Evolutionary conservation across 73 alveolate genomes (phyloP).

Genomic region (Tetrahymena elliotti): DNA sequence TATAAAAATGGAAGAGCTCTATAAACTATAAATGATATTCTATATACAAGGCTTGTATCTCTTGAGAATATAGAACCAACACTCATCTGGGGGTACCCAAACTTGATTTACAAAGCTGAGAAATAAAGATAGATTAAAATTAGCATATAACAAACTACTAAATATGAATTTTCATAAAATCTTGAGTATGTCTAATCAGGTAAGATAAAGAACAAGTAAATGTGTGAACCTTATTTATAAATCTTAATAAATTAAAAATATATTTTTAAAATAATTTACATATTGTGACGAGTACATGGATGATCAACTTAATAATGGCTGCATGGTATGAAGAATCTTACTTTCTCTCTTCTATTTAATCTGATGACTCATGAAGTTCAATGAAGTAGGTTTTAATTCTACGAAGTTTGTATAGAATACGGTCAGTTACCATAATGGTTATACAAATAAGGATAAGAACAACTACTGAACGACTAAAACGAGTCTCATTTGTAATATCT

Average conservation of each 20-base stretch:
- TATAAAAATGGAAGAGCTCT: constrained; percentile 83
- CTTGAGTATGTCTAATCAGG: constrained; percentile 24
- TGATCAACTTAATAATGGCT: neutral
- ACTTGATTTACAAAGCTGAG: constrained; percentile 67
- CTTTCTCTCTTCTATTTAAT: neutral
- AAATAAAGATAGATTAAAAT: constrained; percentile 57
- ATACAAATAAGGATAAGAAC: constrained; percentile 34
- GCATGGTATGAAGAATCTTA: constrained; percentile 18
- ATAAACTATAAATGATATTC: constrained; percentile 63
- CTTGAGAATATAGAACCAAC: constrained; percentile 35
- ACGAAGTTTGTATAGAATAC: constrained; percentile 49
- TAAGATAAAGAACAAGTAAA: constrained; percentile 16
- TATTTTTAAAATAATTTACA: neutral
- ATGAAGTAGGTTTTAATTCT: constrained; percentile 5
- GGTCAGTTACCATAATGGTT: constrained; percentile 40
- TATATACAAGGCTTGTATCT: constrained; percentile 30
- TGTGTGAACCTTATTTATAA: neutral
- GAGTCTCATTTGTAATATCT: constrained; percentile 31
- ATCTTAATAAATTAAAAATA: neutral
- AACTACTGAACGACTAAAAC: constrained; percentile 44
- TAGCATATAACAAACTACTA: constrained; percentile 61
- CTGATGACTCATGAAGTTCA: neutral
- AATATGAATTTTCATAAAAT: constrained; percentile 32
- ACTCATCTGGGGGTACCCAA: constrained; percentile 69
- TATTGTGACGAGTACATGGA: constrained; percentile 5